Conservation (phyloP, 129 eudicot genomes). For the Kitagawia praeruptora region DNA sequence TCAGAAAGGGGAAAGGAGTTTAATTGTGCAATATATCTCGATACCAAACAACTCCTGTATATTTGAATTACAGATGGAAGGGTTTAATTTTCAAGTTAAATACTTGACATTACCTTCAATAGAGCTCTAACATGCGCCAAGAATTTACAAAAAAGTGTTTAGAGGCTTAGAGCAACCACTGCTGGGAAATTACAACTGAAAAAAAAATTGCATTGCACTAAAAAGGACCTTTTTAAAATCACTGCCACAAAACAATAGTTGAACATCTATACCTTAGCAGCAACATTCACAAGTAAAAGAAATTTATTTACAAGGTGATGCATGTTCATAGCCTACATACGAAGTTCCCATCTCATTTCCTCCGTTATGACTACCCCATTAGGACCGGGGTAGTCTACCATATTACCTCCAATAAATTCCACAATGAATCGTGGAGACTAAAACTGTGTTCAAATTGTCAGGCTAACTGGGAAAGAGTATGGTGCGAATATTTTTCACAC, state of each 20-base stretch:
- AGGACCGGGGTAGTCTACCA: too few species aligned
- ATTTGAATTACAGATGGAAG: neutral
- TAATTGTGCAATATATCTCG: too few species aligned
- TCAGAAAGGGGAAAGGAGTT: too few species aligned
- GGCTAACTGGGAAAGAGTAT: neutral
- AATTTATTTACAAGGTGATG: neutral
- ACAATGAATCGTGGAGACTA: neutral
- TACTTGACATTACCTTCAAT: neutral
- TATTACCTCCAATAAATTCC: neutral
- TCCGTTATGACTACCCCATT: neutral
- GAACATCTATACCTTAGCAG: neutral
- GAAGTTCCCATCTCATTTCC: neutral
- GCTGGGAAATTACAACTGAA: neutral
- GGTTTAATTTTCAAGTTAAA: too few species aligned
- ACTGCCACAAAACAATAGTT: neutral
- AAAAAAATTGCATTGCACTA: neutral
- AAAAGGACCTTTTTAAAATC: neutral
- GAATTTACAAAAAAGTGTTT: neutral
- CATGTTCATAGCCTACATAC: neutral
- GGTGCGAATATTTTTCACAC: neutral
- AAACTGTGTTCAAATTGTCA: neutral
- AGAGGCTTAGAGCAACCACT: neutral
- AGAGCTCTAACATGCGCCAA: neutral
- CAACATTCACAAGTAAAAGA: neutral
- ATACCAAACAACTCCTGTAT: neutral